Conservation (phyloP, 2,329 filamentous ascomycete genomes). For the Aureobasidium sp. region DNA sequence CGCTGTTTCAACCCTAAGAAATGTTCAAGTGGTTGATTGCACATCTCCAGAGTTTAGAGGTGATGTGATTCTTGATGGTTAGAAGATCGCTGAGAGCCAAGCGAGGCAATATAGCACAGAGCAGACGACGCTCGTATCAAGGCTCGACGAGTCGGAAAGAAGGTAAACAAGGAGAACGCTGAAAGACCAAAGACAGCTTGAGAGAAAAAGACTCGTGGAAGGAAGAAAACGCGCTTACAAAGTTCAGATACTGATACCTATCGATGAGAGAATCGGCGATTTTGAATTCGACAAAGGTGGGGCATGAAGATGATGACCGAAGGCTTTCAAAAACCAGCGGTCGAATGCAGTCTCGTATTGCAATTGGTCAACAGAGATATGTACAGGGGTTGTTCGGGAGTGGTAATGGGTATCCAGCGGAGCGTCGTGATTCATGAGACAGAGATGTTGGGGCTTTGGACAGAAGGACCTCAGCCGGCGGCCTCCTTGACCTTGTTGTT, state of each 20-base stretch:
- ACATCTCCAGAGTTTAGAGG: not conserved
- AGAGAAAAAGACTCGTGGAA: not conserved
- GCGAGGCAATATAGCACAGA: not conserved
- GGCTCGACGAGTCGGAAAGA: not conserved
- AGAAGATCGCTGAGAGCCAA: not conserved
- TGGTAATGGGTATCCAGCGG: slow-evolving; percentile 2
- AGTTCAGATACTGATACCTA: not conserved
- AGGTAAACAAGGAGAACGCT: not conserved
- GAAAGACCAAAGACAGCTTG: not conserved
- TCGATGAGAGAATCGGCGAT: not conserved
- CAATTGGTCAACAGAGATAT: not conserved
- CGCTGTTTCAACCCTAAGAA: not conserved
- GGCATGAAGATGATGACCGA: not conserved
- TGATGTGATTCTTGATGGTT: not conserved
- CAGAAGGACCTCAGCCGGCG: slow-evolving; percentile 35
- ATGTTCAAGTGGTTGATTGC: not conserved
- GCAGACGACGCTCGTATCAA: not conserved
- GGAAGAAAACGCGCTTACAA: not conserved
- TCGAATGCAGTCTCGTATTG: not conserved
- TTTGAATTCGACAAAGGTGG: not conserved
- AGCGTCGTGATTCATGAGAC: slow-evolving; percentile 8
- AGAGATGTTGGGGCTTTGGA: not conserved
- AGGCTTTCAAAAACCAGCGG: not conserved
- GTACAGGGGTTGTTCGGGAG: not conserved
- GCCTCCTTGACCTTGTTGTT: slow-evolving; percentile 73